Evolutionary conservation across 176 grass and related monocot species (phyloP).

Genomic region (Avena eriantha): DNA sequence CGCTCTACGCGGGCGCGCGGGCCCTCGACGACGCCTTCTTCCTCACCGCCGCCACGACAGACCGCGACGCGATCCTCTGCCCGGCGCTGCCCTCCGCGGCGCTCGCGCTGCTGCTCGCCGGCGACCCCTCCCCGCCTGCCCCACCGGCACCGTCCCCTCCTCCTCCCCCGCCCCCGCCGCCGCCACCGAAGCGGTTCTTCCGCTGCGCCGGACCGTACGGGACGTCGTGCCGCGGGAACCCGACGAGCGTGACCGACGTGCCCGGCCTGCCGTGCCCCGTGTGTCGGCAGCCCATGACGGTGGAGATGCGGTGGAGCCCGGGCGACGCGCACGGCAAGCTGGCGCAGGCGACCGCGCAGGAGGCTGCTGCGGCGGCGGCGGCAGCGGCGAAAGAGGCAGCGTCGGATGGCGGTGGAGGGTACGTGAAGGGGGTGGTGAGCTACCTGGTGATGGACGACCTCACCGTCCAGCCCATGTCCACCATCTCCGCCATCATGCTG

Average conservation of each 20-base stretch:
- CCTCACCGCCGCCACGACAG: background rate
- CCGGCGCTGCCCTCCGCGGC: conserved; percentile 40
- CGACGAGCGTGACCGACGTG: conserved; percentile 49
- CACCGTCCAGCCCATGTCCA: conserved; percentile 66
- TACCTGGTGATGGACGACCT: conserved; percentile 81
- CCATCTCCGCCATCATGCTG: conserved; percentile 64
- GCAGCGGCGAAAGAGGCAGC: background rate
- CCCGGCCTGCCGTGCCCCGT: conserved; percentile 36
- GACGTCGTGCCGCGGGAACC: conserved; percentile 5
- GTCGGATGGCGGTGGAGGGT: conserved; percentile 36
- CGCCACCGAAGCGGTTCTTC: conserved; percentile 38
- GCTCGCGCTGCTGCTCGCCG: conserved; percentile 29
- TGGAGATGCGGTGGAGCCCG: conserved; percentile 49
- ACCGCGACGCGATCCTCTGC: conserved; percentile 53
- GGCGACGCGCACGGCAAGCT: conserved; percentile 43
- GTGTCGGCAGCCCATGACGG: conserved; percentile 47
- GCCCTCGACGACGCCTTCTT: conserved; percentile 56
- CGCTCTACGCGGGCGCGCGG: conserved; percentile 58
- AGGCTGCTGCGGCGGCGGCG: background rate
- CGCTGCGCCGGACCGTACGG: conserved; percentile 30
- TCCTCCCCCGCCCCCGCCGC: background rate
- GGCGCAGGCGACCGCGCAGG: conserved; percentile 20
- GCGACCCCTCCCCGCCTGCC: background rate
- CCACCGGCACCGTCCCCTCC: background rate
- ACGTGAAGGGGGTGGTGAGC: conserved; percentile 57